Evolutionary conservation across 805 yeast genomes (phyloP), one percentile per base, ranked within the genome.

Genomic region (Saccharomycodes ludwigii): DNA sequence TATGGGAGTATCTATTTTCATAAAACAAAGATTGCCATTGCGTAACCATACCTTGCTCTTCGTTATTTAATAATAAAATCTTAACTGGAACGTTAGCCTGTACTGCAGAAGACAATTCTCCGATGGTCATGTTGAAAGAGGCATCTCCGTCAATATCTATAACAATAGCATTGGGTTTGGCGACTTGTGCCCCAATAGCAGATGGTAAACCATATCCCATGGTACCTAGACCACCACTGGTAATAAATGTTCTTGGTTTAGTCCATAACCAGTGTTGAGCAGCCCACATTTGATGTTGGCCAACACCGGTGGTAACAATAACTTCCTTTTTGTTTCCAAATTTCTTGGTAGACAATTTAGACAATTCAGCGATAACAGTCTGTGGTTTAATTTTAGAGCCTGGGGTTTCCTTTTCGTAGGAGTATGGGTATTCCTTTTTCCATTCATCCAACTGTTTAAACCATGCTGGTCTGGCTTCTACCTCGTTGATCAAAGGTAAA

Each of bases 221-320:
- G 36, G 98, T 88, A 48, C 98, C 98, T 49, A 88, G 71, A 48
- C 98, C 98, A 62, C 98, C 98, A 31, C 95, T 84, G n/a, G 97
- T 85, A 56, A 88, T 80, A 65, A 91, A 78, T 31, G 93, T 69
- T 59, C 97, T 75, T 48, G 98, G 98, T 40, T 71, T 63, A 39
- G 76, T 78, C 95, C 96, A 88, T 32, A 85, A 73, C 74, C 81
- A 86, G 60, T 85, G 86, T 65, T 91, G 98, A 18, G 97, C 97
- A 23, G 97, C 93, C 98, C 98, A 88, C 98, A 88, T 88, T 66
- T 88, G 98, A 69, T 88, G 98, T 68, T 91, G 98, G 39, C 98
- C 98, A 32, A 91, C 97, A 68, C 98, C 98, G 22, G 98, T 91
- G 33, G 97, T 80, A 46, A 88, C 78, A 47, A 86, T 73, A 37